These are phyloP conservation scores for Gomphus sp. DNA, from an alignment of 1,284 basidiomycete genomes.

Conservation along the genomic window DNA sequence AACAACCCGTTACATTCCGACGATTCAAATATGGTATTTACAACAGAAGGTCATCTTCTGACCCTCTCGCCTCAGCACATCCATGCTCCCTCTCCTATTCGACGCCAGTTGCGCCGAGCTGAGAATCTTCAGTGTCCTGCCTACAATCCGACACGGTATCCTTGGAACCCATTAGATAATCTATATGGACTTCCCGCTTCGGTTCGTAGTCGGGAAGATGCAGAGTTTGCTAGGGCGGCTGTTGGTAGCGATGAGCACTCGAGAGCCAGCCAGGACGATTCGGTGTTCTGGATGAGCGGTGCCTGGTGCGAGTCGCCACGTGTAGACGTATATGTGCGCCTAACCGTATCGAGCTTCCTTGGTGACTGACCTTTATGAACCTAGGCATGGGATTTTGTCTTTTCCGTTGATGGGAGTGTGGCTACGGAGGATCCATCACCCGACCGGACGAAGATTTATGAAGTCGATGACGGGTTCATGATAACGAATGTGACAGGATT, in stretches of 20 bases:
- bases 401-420: conserved; percentile 49
- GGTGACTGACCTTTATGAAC: conserved; percentile 1
- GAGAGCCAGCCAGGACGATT: conserved; percentile 16
- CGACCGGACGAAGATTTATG: conserved; percentile 50
- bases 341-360: background rate
- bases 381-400: conserved; percentile 71
- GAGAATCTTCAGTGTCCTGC: conserved; percentile 67
- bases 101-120: conserved; percentile 52
- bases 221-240: conserved; percentile 69
- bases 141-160: conserved; percentile 40
- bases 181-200: conserved; percentile 50
- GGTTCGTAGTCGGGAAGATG: conserved; percentile 60
- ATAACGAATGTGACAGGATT: conserved; percentile 72
- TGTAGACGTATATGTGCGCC: conserved; percentile 58
- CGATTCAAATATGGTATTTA: conserved; percentile 78
- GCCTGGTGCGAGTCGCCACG: conserved; percentile 69
- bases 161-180: conserved; percentile 22
- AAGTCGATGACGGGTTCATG: conserved; percentile 61
- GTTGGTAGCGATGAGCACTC: conserved; percentile 34
- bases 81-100: conserved; percentile 44
- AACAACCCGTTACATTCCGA: conserved; percentile 64
- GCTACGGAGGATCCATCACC: conserved; percentile 66
- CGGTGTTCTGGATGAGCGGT: conserved; percentile 43
- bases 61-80: conserved; percentile 47
- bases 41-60: conserved; percentile 91